Evolutionary conservation across 805 yeast species (phyloP), one percentile per base, ranked within the genome.

Genomic region (Debaryomyces tyrocola): DNA sequence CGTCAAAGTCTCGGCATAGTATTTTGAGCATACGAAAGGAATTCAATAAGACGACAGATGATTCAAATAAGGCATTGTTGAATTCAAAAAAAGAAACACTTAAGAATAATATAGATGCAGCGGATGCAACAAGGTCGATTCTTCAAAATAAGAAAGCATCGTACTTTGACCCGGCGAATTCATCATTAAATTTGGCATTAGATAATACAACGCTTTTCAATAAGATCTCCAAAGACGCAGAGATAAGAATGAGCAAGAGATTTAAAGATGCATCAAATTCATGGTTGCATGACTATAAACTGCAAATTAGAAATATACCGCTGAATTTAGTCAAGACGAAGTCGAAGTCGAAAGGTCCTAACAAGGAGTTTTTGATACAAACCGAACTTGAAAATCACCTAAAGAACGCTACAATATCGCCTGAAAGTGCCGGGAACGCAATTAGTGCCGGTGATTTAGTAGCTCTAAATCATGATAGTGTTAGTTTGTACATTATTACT

Each of bases 381-480:
- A 41, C 27, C 12, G 40, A 36, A 27, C 24, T 48, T 15, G 17
- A 33, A 14, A 28, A 44, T 21, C 20, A 36, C 40, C 49, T 60
- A n/a, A 18, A 37, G 9, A 51, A 45, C 10, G 59, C 61, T 3
- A 48, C 47, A 2, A 54, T 61, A 9, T 51, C 62, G 5, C 51
- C 56, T 6, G 46, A 35, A 6, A 47, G 36, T 14, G 51, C 55
- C 1, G 46, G 46, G 9, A 41, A 54, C 7, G 57, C 64, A 3
- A 41, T 82, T 12, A 52, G 67, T 6, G 66, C 82, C 3, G 91
- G 92, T 39, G 91, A 86, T 60, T 66, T 84, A 40, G 90, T 84
- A 4, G 77, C 82, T 14, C 58, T 84, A 14, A 66, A 69, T 11
- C 63, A 67, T 1, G 70, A 75, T 41, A 72, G 71, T 33, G 66